These are phyloP conservation scores for Sequoia sempervirens DNA, from an alignment of 75 land plant species.

Conservation along the genomic window DNA sequence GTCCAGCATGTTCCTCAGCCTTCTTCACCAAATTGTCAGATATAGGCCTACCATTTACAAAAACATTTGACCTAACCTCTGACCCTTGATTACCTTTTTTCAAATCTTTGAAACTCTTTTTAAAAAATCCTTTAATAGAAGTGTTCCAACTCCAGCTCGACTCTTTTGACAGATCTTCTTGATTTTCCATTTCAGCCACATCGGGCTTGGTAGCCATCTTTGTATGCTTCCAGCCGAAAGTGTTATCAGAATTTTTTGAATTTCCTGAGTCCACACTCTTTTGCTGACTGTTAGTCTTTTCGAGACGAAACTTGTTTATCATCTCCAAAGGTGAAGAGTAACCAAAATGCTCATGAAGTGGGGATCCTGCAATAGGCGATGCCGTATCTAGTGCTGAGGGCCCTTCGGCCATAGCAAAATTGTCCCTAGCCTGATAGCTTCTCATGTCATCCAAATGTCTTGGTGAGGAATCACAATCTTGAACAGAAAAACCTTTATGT, in stretches of 20 bases:
- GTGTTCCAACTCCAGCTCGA: constrained; percentile 35
- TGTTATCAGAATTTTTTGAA: constrained; percentile 3
- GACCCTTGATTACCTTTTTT: constrained; percentile 14
- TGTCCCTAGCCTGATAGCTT: constrained; percentile 15
- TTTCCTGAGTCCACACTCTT: constrained; percentile 11
- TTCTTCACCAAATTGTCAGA: constrained; percentile 58
- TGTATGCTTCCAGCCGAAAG: constrained; percentile 19
- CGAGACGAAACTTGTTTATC: constrained; percentile 21
- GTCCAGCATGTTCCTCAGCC: constrained; percentile 86
- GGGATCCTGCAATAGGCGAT: constrained; percentile 31
- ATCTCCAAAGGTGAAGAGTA: constrained; percentile 29
- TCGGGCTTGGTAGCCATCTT: constrained; percentile 34
- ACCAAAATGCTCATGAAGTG: constrained; percentile 50
- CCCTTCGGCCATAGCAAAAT: constrained; percentile 12
- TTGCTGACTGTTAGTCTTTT: constrained; percentile 35
- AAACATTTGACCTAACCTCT: constrained; percentile 32
- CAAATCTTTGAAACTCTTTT: constrained; percentile 42
- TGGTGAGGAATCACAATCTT: constrained; percentile 18
- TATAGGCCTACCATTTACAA: constrained; percentile 65
- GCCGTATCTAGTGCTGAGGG: constrained; percentile 10
- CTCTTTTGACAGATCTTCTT: constrained; percentile 22
- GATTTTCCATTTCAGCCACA: constrained; percentile 19
- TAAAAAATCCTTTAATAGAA: constrained; percentile 39
- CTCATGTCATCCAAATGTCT: constrained; percentile 24
- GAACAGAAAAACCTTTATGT: constrained; percentile 10